phyloP scores from a whole-genome alignment of 257 asterid species.

The Ilex aquifolium region DNA sequence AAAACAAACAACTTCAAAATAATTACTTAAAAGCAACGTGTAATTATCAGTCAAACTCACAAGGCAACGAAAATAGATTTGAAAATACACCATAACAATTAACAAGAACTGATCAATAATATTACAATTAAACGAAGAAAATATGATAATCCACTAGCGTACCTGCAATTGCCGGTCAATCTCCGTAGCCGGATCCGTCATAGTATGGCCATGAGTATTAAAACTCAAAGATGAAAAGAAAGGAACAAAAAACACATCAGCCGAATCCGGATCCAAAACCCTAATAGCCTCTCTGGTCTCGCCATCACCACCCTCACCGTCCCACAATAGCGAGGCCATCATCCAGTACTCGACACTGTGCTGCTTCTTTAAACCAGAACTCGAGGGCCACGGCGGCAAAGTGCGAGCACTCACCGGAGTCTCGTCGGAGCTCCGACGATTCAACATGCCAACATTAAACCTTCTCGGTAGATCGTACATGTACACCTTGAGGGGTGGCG shows the following conservation, averaged over 20 bases:
- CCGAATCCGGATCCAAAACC: slow-evolving; percentile 66
- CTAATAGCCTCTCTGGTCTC: slow-evolving; percentile 52
- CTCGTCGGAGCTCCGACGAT: slow-evolving; percentile 7
- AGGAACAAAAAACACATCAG: slow-evolving; percentile 81
- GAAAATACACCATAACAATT: too few species aligned
- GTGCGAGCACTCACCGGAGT: slow-evolving; percentile 28
- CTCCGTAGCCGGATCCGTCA: slow-evolving; percentile 50
- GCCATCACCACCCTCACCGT: slow-evolving; percentile 13
- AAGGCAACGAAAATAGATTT: too few species aligned
- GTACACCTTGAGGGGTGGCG: slow-evolving; percentile 29
- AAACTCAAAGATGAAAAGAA: slow-evolving; percentile 84
- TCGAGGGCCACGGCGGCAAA: slow-evolving; percentile 37
- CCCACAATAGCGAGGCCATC: slow-evolving; percentile 43
- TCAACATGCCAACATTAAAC: slow-evolving; percentile 41
- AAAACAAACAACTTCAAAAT: too few species aligned
- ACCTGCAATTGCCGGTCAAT: slow-evolving; percentile 85
- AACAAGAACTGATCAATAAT: not conserved
- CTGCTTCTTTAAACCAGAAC: slow-evolving; percentile 37
- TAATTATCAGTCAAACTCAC: too few species aligned
- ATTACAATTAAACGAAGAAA: not conserved
- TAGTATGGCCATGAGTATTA: slow-evolving; percentile 48
- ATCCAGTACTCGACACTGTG: slow-evolving; percentile 58
- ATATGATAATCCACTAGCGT: not conserved
- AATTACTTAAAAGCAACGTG: too few species aligned
- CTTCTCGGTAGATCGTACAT: slow-evolving; percentile 43